Conservation (phyloP, 139 green algal species). For the Tetradesmus lagerheimii region DNA sequence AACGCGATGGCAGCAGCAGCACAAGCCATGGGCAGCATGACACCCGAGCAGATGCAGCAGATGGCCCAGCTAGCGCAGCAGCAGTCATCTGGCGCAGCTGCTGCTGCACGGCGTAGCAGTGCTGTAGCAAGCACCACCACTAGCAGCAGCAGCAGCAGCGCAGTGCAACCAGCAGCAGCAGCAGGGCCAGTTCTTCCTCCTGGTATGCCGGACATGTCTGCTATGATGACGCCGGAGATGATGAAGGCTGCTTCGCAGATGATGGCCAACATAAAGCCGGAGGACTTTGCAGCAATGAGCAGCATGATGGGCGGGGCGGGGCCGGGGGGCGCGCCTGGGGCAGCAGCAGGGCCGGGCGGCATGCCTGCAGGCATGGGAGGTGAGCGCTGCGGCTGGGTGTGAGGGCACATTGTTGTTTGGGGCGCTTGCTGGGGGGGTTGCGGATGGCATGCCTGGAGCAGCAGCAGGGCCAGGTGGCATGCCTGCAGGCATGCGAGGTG, state of each 20-base stretch:
- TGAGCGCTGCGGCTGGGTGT: not conserved
- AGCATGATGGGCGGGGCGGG: conserved; percentile 45
- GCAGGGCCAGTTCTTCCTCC: not conserved
- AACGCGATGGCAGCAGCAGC: conserved; percentile 6
- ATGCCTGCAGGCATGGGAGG: not conserved
- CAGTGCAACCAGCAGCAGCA: conserved; percentile 22
- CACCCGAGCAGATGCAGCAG: conserved; percentile 34
- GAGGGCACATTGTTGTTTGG: no score
- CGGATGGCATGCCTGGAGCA: no score
- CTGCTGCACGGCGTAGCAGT: not conserved
- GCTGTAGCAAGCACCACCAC: not conserved
- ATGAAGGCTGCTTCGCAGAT: conserved; percentile 55
- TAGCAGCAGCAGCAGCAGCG: not conserved
- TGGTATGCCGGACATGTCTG: conserved; percentile 20
- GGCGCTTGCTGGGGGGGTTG: no score
- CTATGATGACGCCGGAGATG: conserved; percentile 39
- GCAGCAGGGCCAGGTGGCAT: not conserved
- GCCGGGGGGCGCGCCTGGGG: not conserved
- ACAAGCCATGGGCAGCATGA: conserved; percentile 17
- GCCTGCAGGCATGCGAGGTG: no score
- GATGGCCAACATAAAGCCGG: conserved; percentile 63
- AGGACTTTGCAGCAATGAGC: conserved; percentile 53
- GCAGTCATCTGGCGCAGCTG: not conserved
- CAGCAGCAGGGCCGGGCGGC: not conserved
- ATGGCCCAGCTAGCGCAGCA: conserved; percentile 29